Percentiles rank a stretch among this genome's conserved stretches.
Evolutionary conservation across 1,139 yeast species (phyloP).

Genomic region (Taiozyma sp.): DNA sequence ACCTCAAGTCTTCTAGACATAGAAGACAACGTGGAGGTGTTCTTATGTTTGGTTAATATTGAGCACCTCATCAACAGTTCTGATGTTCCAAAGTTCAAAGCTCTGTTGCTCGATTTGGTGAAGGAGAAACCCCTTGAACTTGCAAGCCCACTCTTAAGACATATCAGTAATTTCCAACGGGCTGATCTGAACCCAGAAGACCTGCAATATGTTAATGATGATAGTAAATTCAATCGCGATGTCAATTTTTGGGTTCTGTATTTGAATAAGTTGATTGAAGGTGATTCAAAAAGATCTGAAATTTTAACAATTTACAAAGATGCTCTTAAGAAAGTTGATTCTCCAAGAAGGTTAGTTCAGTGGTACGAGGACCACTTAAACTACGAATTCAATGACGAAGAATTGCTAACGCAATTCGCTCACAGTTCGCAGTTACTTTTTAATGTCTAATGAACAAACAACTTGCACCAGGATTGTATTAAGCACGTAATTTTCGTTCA

Average conservation of each 20-base stretch:
- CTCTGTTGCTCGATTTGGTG: constrained; percentile 16
- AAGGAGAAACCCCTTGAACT: not conserved
- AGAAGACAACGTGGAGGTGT: constrained; percentile 29
- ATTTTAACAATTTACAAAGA: not conserved
- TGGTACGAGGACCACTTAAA: constrained; percentile 7
- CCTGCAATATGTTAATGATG: constrained; percentile 1
- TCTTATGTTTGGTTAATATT: constrained; percentile 28
- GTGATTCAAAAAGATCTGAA: not conserved
- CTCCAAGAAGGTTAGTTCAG: not conserved
- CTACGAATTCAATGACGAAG: not conserved
- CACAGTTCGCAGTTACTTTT: not conserved
- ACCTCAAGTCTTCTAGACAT: constrained; percentile 27
- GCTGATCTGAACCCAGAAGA: constrained; percentile 2
- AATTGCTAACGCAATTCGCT: not conserved
- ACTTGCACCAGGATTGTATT: not conserved
- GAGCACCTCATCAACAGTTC: constrained; percentile 9
- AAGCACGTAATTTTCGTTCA: not conserved
- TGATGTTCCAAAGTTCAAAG: not conserved
- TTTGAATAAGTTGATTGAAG: constrained; percentile 3
- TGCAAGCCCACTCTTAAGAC: not conserved
- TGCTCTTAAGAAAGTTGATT: not conserved
- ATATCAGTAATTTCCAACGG: not conserved
- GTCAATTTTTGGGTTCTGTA: constrained; percentile 12
- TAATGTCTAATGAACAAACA: not conserved
- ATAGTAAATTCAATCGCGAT: constrained; percentile 7